Conservation (phyloP, 768 basidiomycete genomes). For the Boletus speciosus region DNA sequence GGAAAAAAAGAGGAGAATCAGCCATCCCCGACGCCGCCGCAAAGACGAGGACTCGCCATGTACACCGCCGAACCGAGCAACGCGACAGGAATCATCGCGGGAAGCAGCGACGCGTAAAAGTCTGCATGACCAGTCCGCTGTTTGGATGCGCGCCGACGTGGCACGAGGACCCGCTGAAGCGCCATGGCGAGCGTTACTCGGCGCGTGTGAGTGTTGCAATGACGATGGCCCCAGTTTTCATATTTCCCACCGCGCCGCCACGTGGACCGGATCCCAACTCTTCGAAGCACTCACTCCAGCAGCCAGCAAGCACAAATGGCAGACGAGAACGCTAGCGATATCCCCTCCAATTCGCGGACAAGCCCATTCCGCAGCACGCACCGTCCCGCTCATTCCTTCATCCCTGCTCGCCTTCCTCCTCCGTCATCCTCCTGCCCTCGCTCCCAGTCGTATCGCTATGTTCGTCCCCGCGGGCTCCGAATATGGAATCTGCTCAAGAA, state of each 20-base stretch:
- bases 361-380: slow-evolving; percentile 13
- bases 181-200: background rate
- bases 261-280: slow-evolving; percentile 10
- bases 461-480: slow-evolving; percentile 48
- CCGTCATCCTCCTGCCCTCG: slow-evolving; percentile 13
- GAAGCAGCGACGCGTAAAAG: slow-evolving; percentile 68
- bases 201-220: slow-evolving; percentile 7
- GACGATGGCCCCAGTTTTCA: background rate
- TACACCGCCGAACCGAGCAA: slow-evolving; percentile 78
- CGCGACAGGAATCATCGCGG: slow-evolving; percentile 75
- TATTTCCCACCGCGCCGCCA: too few relatives aligned
- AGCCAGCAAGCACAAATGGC: slow-evolving; percentile 13
- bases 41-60: slow-evolving; percentile 43
- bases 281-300: background rate
- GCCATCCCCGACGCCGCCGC: background rate
- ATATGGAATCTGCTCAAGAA: slow-evolving; percentile 61
- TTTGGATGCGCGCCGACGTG: slow-evolving; percentile 2
- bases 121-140: slow-evolving; percentile 50
- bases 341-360: slow-evolving; percentile 15
- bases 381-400: slow-evolving; percentile 19
- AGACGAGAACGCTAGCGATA: slow-evolving; percentile 26
- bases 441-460: slow-evolving; percentile 31
- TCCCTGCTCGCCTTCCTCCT: slow-evolving; percentile 18
- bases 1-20: too few relatives aligned
- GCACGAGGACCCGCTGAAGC: background rate